Percentiles rank a stretch among this genome's conserved stretches.
Conservation (phyloP, 1,139 yeast species). For the Suhomyces taliae region DNA sequence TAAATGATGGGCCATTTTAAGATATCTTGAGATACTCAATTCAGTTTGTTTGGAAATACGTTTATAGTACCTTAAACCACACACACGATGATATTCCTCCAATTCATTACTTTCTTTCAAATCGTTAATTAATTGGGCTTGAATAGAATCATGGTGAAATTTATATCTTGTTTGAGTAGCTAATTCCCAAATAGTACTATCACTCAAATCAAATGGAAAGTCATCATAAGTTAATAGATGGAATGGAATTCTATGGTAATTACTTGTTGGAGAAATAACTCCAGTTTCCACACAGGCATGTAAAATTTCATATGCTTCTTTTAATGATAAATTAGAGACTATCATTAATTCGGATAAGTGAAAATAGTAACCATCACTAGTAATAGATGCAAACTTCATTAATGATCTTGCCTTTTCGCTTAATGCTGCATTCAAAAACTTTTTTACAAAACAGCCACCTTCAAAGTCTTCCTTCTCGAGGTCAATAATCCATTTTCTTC, state of each 20-base stretch:
- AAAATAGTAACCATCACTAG: slow-evolving; percentile 43
- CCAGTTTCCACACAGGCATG: slow-evolving; percentile 35
- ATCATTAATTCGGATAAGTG: slow-evolving; percentile 43
- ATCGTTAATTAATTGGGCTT: slow-evolving; percentile 26
- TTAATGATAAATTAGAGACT: slow-evolving; percentile 36
- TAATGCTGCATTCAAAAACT: slow-evolving; percentile 16
- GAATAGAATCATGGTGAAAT: slow-evolving; percentile 40
- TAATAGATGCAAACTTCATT: slow-evolving; percentile 47
- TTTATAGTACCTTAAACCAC: slow-evolving; percentile 44
- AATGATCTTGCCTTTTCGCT: slow-evolving; percentile 21
- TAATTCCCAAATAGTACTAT: slow-evolving; percentile 36
- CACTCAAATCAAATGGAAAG: slow-evolving; percentile 40
- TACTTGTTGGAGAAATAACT: slow-evolving; percentile 40
- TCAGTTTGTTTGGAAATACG: slow-evolving; percentile 19
- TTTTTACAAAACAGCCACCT: slow-evolving; percentile 10
- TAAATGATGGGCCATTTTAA: slow-evolving; percentile 38
- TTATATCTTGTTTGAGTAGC: slow-evolving; percentile 33
- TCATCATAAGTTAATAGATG: slow-evolving; percentile 32
- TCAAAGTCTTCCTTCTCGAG: slow-evolving; percentile 5
- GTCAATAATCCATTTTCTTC: slow-evolving; percentile 15
- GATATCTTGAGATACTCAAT: slow-evolving; percentile 25
- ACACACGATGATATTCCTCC: slow-evolving; percentile 34
- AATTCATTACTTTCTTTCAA: slow-evolving; percentile 28
- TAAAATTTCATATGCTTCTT: slow-evolving; percentile 27
- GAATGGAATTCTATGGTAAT: slow-evolving; percentile 52